A percentile compares a stretch with the other conserved stretches of the same genome.
These are phyloP conservation scores for Malus sylvestris DNA, from an alignment of 306 rosid genomes.

Conservation along the genomic window DNA sequence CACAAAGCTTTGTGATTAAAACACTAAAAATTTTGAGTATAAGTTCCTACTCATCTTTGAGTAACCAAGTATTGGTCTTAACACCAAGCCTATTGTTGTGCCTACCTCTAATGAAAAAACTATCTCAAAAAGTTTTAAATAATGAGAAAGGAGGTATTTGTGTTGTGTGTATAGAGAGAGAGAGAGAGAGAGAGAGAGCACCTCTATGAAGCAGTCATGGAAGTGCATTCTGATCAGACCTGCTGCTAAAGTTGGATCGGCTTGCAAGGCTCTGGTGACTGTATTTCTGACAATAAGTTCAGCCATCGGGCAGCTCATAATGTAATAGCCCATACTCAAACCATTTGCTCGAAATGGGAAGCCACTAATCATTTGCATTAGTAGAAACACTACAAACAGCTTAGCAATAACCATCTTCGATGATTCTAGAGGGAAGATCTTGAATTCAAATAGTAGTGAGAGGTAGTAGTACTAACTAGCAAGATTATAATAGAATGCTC, in stretches of 20 bases:
- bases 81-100: background rate
- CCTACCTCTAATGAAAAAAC: background rate
- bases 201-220: conserved; percentile 82
- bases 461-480: background rate
- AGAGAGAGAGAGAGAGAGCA: conserved; percentile 1
- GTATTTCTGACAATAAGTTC: conserved; percentile 41
- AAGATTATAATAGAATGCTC: background rate
- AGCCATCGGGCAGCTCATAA: conserved; percentile 45
- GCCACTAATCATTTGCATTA: conserved; percentile 32
- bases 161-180: background rate
- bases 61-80: no score
- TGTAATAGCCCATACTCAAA: conserved; percentile 50
- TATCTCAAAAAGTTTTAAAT: no score
- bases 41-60: no score
- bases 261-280: conserved; percentile 43
- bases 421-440: background rate
- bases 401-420: conserved; percentile 2
- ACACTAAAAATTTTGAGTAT: no score
- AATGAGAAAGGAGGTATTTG: background rate
- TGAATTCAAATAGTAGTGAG: background rate
- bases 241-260: conserved; percentile 64
- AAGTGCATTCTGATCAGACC: conserved; percentile 75
- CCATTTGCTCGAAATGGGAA: conserved; percentile 26
- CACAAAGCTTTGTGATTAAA: no score
- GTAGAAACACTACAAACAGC: conserved; percentile 3